Evolutionary conservation across 75 land plant genomes (phyloP).

Genomic region (Pseudotsuga menziesii): DNA sequence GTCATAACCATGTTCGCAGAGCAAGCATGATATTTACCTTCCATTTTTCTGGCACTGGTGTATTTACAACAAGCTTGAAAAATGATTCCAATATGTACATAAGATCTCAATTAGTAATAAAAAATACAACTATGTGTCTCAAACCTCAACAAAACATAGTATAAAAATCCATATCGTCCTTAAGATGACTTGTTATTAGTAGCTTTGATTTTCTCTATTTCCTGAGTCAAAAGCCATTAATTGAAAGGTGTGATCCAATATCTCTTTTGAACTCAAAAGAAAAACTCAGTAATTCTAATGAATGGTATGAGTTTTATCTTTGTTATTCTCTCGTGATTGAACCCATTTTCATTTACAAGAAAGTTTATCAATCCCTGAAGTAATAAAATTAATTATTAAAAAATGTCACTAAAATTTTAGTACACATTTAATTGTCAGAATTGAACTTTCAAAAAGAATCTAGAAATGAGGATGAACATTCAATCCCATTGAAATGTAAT

Average conservation of each 20-base stretch:
- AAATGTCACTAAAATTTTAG: not conserved
- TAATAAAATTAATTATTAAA: not conserved
- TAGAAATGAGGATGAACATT: too few species aligned
- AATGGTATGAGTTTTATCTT: constrained; percentile 45
- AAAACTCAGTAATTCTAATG: not conserved
- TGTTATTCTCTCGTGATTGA: constrained; percentile 80
- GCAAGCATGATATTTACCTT: constrained; percentile 40
- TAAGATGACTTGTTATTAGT: constrained; percentile 93
- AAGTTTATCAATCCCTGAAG: constrained; percentile 70
- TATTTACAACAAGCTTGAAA: constrained; percentile 52
- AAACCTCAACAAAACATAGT: not conserved
- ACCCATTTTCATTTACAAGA: constrained; percentile 94
- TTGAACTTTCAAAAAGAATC: not conserved
- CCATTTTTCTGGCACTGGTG: constrained; percentile 40
- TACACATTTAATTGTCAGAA: not conserved
- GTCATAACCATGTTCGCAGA: not conserved
- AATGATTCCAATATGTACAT: constrained; percentile 68
- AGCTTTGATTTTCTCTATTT: constrained; percentile 91
- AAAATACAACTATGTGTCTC: not conserved
- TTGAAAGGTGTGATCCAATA: not conserved
- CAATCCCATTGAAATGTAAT: too few species aligned
- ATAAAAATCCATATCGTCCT: constrained; percentile 58
- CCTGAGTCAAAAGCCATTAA: constrained; percentile 34
- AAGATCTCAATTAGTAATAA: not conserved
- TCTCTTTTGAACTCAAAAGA: not conserved